phyloP scores from a whole-genome alignment of 2,329 filamentous ascomycete species.

The Sodiomyces alkalinus region DNA sequence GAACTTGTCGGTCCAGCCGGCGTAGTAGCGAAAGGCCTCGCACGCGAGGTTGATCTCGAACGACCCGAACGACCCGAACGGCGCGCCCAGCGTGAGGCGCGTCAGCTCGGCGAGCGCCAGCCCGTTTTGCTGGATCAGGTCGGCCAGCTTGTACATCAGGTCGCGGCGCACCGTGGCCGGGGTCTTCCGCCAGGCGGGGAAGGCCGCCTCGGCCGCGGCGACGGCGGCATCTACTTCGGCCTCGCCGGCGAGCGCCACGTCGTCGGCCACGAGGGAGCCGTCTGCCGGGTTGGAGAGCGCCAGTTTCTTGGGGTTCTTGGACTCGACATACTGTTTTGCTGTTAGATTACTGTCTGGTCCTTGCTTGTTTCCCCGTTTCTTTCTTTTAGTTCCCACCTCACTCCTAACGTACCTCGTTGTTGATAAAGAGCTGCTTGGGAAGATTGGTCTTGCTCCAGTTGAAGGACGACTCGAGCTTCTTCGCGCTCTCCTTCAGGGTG shows the following conservation, averaged over 20 bases:
- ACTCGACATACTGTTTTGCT: conserved; percentile 21
- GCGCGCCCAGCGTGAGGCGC: conserved; percentile 28
- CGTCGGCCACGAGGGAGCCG: conserved; percentile 30
- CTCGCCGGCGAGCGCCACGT: conserved; percentile 28
- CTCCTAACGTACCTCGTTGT: conserved; percentile 17
- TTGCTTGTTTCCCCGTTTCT: neutral
- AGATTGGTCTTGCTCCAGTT: conserved; percentile 16
- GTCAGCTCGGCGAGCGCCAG: conserved; percentile 21
- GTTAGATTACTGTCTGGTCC: conserved; percentile 1
- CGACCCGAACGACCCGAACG: conserved; percentile 25
- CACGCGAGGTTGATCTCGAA: conserved; percentile 21
- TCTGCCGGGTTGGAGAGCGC: conserved; percentile 33
- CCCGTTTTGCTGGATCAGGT: conserved; percentile 21
- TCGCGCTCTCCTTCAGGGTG: conserved; percentile 7
- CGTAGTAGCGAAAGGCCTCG: conserved; percentile 22
- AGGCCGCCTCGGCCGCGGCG: conserved; percentile 30
- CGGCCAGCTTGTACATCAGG: conserved; percentile 27
- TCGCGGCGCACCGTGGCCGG: conserved; percentile 19
- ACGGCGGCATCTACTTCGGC: conserved; percentile 32
- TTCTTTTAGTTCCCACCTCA: too few species aligned
- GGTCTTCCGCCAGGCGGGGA: conserved; percentile 24
- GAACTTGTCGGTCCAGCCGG: conserved; percentile 11
- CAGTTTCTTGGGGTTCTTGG: conserved; percentile 27
- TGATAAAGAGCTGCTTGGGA: conserved; percentile 21
- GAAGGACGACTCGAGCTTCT: conserved; percentile 5